These are phyloP conservation scores for Penicillium olsonii DNA, from an alignment of 2,329 filamentous ascomycete species.

Conservation along the genomic window DNA sequence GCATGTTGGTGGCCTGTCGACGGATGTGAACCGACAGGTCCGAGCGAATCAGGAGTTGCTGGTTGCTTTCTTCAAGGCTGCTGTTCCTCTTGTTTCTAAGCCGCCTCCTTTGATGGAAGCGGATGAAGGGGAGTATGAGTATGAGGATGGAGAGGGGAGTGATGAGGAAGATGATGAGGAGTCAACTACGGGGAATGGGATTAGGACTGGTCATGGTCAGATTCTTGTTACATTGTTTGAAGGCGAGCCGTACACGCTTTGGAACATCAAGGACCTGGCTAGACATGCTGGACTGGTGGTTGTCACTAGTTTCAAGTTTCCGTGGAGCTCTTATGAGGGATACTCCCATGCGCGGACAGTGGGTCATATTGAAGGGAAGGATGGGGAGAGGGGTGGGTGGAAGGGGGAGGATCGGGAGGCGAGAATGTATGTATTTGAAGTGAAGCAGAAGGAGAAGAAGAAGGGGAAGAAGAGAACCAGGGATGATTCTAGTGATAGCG, in stretches of 20 bases:
- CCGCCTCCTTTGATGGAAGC: slow-evolving; percentile 23
- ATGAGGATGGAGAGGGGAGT: slow-evolving; percentile 20
- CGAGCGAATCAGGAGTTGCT: slow-evolving; percentile 75
- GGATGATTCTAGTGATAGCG: slow-evolving; percentile 37
- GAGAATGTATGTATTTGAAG: slow-evolving; percentile 49
- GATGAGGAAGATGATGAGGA: slow-evolving; percentile 18
- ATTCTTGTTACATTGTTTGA: slow-evolving; percentile 90
- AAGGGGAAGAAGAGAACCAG: slow-evolving; percentile 36
- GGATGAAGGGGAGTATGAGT: slow-evolving; percentile 27
- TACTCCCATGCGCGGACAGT: slow-evolving; percentile 51
- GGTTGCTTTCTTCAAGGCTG: slow-evolving; percentile 51
- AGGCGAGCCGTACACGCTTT: slow-evolving; percentile 89
- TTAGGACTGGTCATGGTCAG: slow-evolving; percentile 44
- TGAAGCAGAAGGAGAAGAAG: slow-evolving; percentile 39
- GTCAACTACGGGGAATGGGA: slow-evolving; percentile 18
- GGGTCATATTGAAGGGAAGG: slow-evolving; percentile 46
- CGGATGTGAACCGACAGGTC: slow-evolving; percentile 92
- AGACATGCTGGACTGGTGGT: slow-evolving; percentile 61
- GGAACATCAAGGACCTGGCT: slow-evolving; percentile 88
- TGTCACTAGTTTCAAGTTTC: slow-evolving; percentile 50
- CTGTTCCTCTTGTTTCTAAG: slow-evolving; percentile 42
- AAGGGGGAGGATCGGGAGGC: slow-evolving; percentile 50
- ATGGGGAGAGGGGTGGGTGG: slow-evolving; percentile 46
- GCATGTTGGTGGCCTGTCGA: slow-evolving; percentile 88
- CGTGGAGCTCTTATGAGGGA: slow-evolving; percentile 49